A percentile compares a stretch with the other conserved stretches of the same genome.
Conservation (phyloP, 2,329 filamentous ascomycete genomes). For the Ilyonectria robusta region DNA sequence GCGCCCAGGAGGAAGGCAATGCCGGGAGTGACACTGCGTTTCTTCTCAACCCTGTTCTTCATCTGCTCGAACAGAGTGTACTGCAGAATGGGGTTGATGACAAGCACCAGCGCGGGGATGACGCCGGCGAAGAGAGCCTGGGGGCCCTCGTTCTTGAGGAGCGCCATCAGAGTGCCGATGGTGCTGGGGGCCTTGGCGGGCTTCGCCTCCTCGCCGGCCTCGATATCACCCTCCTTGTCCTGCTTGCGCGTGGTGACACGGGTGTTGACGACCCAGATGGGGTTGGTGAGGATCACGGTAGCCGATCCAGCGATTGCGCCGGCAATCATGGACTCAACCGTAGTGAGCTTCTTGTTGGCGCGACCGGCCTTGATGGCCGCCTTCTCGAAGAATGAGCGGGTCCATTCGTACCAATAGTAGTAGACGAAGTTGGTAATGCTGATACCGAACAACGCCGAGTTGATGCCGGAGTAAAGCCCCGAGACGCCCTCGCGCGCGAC, state of each 20-base stretch:
- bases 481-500: conserved; percentile 90
- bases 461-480: conserved; percentile 92
- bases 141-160: conserved; percentile 88
- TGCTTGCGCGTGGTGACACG: conserved; percentile 93
- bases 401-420: conserved; percentile 99
- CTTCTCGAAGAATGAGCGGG: conserved; percentile 85
- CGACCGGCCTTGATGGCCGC: conserved; percentile 82
- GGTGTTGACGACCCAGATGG: conserved; percentile 99
- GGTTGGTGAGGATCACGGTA: conserved; percentile 96
- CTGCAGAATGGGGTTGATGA: conserved; percentile 98
- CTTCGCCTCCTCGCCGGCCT: conserved; percentile 54
- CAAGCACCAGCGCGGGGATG: conserved; percentile 90
- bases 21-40: conserved; percentile 82
- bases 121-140: conserved; percentile 92
- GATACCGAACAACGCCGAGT: conserved; percentile 96
- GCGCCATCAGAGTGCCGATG: conserved; percentile 82
- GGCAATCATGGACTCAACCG: conserved; percentile 93
- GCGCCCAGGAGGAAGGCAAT: conserved; percentile 94
- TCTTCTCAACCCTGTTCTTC: conserved; percentile 88
- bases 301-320: conserved; percentile 94
- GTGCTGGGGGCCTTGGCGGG: conserved; percentile 76
- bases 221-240: conserved; percentile 59
- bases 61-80: conserved; percentile 99
- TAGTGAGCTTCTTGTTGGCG: conserved; percentile 85
- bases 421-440: conserved; percentile 99